A percentile compares a stretch with the other conserved stretches of the same genome.
phyloP scores from a whole-genome alignment of 352 stramenopile species.

The Pythium periplocum region DNA sequence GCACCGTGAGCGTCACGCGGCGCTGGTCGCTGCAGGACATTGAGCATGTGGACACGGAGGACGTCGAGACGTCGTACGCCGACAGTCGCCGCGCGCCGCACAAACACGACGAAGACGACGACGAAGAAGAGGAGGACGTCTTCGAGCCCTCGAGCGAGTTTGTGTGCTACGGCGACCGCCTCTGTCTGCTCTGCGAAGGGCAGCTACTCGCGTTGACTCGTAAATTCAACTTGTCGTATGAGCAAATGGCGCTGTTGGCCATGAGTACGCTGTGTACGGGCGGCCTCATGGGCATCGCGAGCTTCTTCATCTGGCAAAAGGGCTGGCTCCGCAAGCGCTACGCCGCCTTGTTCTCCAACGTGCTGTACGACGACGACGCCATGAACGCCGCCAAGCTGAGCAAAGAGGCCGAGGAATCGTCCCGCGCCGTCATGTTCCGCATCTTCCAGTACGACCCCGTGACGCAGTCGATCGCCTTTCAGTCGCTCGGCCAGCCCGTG shows the following conservation, averaged over 20 bases:
- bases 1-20: not conserved
- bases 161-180: constrained; percentile 69
- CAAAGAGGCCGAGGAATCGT: constrained; percentile 12
- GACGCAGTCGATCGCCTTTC: constrained; percentile 44
- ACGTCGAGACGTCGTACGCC: constrained; percentile 7
- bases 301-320: constrained; percentile 67
- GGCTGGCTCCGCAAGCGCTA: constrained; percentile 71
- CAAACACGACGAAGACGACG: constrained; percentile 11
- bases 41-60: constrained; percentile 16
- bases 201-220: constrained; percentile 60
- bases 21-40: constrained; percentile 8
- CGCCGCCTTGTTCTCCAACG: constrained; percentile 52
- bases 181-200: constrained; percentile 69
- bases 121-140: constrained; percentile 30
- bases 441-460: constrained; percentile 61
- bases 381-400: constrained; percentile 3
- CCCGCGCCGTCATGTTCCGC: constrained; percentile 46
- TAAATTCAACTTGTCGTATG: constrained; percentile 75
- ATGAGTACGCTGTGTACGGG: constrained; percentile 45
- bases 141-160: constrained; percentile 48
- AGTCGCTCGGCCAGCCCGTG: constrained; percentile 48
- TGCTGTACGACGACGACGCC: constrained; percentile 14
- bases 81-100: constrained; percentile 3
- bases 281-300: constrained; percentile 56
- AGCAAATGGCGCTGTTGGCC: constrained; percentile 60